Evolutionary conservation across 768 basidiomycete genomes (phyloP).

Genomic region (Cystofilobasidium capitatum): DNA sequence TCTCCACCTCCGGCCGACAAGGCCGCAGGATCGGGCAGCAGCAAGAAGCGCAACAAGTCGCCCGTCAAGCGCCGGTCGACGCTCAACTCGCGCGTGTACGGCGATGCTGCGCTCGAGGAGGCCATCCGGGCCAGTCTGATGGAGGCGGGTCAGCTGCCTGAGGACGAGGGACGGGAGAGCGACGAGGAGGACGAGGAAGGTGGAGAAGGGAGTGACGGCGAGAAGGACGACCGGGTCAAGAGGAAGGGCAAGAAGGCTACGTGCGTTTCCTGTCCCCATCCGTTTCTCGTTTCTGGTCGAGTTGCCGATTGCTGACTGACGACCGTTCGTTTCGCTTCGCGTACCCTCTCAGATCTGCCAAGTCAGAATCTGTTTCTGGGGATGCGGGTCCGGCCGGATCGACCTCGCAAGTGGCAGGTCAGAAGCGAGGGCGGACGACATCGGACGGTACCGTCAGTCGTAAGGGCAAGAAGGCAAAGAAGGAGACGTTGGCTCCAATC

Average conservation of each 20-base stretch:
- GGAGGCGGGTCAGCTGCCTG: constrained; percentile 3
- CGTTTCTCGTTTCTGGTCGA: background rate
- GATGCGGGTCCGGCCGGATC: too few species aligned
- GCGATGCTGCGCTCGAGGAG: constrained; percentile 77
- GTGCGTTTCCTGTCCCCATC: background rate
- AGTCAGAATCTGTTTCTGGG: too few species aligned
- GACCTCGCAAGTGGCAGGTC: background rate
- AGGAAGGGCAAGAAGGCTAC: constrained; percentile 13
- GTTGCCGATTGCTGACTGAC: too few species aligned
- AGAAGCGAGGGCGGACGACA: background rate
- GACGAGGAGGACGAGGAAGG: constrained; percentile 19
- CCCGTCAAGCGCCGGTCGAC: constrained; percentile 77
- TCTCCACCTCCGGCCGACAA: constrained; percentile 21
- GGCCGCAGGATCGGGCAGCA: background rate
- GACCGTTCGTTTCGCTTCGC: too few species aligned
- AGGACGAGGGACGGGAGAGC: constrained; percentile 4
- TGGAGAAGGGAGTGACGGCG: constrained; percentile 26
- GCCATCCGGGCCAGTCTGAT: constrained; percentile 42
- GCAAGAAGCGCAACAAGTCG: constrained; percentile 12
- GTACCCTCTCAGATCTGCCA: too few species aligned
- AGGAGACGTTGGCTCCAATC: constrained; percentile 4
- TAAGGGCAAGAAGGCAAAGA: constrained; percentile 22
- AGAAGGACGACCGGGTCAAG: constrained; percentile 44
- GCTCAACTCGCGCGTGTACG: constrained; percentile 78
- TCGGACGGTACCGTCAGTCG: background rate